Conservation (phyloP, 768 basidiomycete species). For the Leucosporidium yakuticum region DNA sequence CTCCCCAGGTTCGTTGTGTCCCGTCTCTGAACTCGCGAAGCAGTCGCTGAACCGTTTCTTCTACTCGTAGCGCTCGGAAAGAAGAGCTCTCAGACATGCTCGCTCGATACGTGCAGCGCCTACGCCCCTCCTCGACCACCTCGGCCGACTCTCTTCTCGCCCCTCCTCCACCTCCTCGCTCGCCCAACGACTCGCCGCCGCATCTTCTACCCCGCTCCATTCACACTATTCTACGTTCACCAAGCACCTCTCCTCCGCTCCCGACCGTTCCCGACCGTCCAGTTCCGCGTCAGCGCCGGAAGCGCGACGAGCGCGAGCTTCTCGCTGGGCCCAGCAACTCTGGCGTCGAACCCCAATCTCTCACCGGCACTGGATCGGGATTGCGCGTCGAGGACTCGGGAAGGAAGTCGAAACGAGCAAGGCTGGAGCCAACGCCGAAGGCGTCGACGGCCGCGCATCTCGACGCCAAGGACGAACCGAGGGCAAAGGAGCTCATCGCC, state of each 20-base stretch:
- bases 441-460: not conserved
- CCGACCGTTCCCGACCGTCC: not conserved
- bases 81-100: slow-evolving; percentile 22
- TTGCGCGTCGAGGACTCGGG: slow-evolving; percentile 9
- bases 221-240: not conserved
- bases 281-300: not conserved
- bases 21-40: too few relatives aligned
- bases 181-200: not conserved
- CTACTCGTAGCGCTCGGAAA: slow-evolving; percentile 16
- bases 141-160: not conserved
- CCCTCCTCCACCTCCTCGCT: not conserved
- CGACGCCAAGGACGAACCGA: not conserved
- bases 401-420: not conserved
- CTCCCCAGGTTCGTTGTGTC: slow-evolving; percentile 15
- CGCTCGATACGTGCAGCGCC: slow-evolving; percentile 15
- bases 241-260: not conserved
- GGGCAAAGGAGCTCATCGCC: slow-evolving; percentile 14
- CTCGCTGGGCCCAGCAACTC: slow-evolving; percentile 26
- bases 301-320: slow-evolving; percentile 1
- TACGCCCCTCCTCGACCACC: not conserved
- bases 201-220: not conserved
- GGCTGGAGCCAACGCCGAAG: not conserved
- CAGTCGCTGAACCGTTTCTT: not conserved
- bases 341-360: slow-evolving; percentile 19
- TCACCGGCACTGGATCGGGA: slow-evolving; percentile 20